Base-by-base conservation (phyloP, 495 filamentous ascomycete genomes). In the Acidiella bohemica region DNA sequence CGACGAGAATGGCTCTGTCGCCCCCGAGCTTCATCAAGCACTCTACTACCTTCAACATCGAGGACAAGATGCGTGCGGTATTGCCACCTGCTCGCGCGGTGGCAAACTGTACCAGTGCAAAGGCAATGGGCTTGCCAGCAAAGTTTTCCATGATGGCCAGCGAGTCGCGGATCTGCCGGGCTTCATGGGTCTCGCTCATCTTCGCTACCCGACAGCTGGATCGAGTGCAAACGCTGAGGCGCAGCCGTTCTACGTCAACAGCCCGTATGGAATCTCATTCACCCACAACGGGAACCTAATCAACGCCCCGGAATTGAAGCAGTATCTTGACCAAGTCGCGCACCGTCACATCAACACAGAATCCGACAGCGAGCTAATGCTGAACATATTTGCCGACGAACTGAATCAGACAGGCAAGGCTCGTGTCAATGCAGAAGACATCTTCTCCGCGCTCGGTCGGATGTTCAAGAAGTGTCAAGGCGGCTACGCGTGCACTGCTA, bases 301-400 rank as follows among this genome's bases (percentile, higher is more conserved):
- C 66, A 96, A 97, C 56, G 81, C 85, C n/a, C 68, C 71, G 3
- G 78, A 81, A 31, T 66, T 97, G 29, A 78, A 76, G 54, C 59
- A 64, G 42, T 86, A 77, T 54, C 72, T 97, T 27, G 90, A 97
- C 52, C 65, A 79, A 47, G 84, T 87, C 45, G 90, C 84, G 4
- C 87, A 92, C 60, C 71, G 90, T 49, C 90, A 96, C 57, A 87
- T 96, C 62, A 97, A 97, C 63, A 93, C 90, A 19, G 86, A 96
- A 44, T 86, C 78, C 40, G 90, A 97, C 59, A 86, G 80, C 52
- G 90, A 97, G 66, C 60, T 92, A 40, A 92, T 94, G 76, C 68
- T 97, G 34, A 97, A 96, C 58, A 73, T 95, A 46, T 93, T 94
- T 48, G 90, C 90, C 12, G 81, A 84, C 59, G 88, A 88, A 58